Conservation (phyloP, 768 basidiomycete species). For the Hypholoma fasciculare region DNA sequence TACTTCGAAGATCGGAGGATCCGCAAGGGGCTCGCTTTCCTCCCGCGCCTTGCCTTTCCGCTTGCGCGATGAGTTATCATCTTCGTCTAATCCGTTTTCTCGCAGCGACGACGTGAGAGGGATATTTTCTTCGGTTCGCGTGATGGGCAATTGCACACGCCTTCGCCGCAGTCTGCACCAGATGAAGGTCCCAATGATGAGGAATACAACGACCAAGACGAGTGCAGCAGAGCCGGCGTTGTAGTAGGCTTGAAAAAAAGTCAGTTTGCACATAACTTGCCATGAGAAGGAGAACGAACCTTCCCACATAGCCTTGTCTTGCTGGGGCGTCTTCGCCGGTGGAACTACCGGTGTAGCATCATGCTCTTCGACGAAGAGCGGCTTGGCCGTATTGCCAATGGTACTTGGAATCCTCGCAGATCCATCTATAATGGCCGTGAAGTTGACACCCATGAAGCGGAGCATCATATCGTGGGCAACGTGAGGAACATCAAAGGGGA, state of each 20-base stretch:
- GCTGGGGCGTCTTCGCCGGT: slow-evolving; percentile 65
- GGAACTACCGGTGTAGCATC: slow-evolving; percentile 35
- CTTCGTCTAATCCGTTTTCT: slow-evolving; percentile 43
- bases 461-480: slow-evolving; percentile 97
- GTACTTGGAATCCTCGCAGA: slow-evolving; percentile 80
- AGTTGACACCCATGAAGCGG: slow-evolving; percentile 94
- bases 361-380: slow-evolving; percentile 52
- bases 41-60: slow-evolving; percentile 49
- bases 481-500: slow-evolving; percentile 81
- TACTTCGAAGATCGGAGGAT: slow-evolving; percentile 54
- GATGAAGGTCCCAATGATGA: slow-evolving; percentile 70
- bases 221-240: slow-evolving; percentile 88
- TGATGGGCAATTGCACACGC: slow-evolving; percentile 40
- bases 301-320: slow-evolving; percentile 90
- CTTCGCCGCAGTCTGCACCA: slow-evolving; percentile 71
- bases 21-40: slow-evolving; percentile 17
- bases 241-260: slow-evolving; percentile 70
- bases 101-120: slow-evolving; percentile 50
- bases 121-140: slow-evolving; percentile 65
- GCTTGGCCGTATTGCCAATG: slow-evolving; percentile 73
- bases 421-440: slow-evolving; percentile 75
- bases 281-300: slow-evolving; percentile 43
- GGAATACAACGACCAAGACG: slow-evolving; percentile 73
- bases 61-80: slow-evolving; percentile 17
- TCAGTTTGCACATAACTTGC: background rate